Evolutionary conservation across 2,329 filamentous ascomycete genomes (phyloP), one percentile per base, ranked within the genome.

Genomic region (Aulographum hederae): DNA sequence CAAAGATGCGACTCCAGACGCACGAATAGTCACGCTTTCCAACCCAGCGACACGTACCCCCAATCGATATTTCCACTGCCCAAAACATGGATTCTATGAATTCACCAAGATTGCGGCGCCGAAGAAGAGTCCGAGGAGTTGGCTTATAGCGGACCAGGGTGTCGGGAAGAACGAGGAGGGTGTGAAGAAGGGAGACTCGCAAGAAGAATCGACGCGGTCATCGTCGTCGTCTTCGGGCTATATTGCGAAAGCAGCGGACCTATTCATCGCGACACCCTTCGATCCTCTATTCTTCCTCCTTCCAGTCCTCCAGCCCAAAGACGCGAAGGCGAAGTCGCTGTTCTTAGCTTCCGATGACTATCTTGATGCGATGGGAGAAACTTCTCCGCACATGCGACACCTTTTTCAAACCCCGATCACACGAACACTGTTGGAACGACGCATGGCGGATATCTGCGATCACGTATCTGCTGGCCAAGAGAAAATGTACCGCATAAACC

Each of bases 241-340:
- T 40, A 54, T 81, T 16, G 65, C 73, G 20, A 73, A 73, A 43
- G 65, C 63, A 27, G 72, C 81, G 20, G 73, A 84, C 37, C 57
- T 95, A n/a, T 77, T 78, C 44, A 56, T 95, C 36, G 81, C 86
- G 6, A 93, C 89, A 1, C 69, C 73, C 2, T 61, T 93, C 33
- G 89, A 98, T 50, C 67, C 80, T 4, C 47, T 94, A 3, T 95
- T 95, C 56, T 61, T 95, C 31, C 48, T 92, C 3, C 59, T 95
- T 2, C 78, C 86, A 0, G 67, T 73, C 3, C 63, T 95, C 2
- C 56, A 60, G 1, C 52, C 68, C 25, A 43, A 54, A 20, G 50
- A 52, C 32, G 43, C 49, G 8, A 51, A 58, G 2, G 46, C 56
- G 26, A 78, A 73, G 45, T 65, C 65, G 27, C 60, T 75, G 32